A percentile compares a stretch with the other conserved stretches of the same genome.
Conservation (phyloP, 202 grass and related monocot genomes). For the Zoysia matrella region DNA sequence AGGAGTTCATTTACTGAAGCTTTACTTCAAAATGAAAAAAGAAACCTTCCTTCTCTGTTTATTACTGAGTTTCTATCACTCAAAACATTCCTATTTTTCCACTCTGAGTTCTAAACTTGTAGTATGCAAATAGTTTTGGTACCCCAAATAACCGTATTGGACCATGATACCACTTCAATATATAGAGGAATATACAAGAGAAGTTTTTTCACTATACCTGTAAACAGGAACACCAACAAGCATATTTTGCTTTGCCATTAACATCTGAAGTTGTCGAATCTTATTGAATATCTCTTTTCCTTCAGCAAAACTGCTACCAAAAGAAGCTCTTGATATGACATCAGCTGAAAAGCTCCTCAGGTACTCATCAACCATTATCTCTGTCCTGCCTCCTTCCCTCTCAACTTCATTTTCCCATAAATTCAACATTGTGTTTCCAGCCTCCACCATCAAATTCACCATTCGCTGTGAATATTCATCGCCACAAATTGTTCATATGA, state of each 20-base stretch:
- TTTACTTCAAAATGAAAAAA: not conserved
- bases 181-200: not conserved
- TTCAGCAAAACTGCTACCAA: slow-evolving; percentile 61
- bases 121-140: not conserved
- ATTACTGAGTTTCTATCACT: not conserved
- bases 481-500: not conserved
- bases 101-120: not conserved
- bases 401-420: slow-evolving; percentile 54
- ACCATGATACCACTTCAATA: not conserved
- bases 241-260: slow-evolving; percentile 51
- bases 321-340: slow-evolving; percentile 65
- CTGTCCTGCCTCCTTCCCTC: slow-evolving; percentile 41
- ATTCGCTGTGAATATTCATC: slow-evolving; percentile 52
- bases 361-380: slow-evolving; percentile 66
- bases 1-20: not conserved
- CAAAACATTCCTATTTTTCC: not conserved
- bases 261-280: slow-evolving; percentile 60
- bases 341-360: slow-evolving; percentile 73
- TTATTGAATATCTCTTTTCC: slow-evolving; percentile 71
- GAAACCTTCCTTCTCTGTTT: not conserved
- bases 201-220: slow-evolving; percentile 40
- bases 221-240: slow-evolving; percentile 54
- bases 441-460: slow-evolving; percentile 54
- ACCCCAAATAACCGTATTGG: not conserved
- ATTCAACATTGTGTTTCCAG: slow-evolving; percentile 44